Evolutionary conservation across 73 alveolate genomes (phyloP), one percentile per base, ranked within the genome.

Genomic region (Symbiodinium pilosum): DNA sequence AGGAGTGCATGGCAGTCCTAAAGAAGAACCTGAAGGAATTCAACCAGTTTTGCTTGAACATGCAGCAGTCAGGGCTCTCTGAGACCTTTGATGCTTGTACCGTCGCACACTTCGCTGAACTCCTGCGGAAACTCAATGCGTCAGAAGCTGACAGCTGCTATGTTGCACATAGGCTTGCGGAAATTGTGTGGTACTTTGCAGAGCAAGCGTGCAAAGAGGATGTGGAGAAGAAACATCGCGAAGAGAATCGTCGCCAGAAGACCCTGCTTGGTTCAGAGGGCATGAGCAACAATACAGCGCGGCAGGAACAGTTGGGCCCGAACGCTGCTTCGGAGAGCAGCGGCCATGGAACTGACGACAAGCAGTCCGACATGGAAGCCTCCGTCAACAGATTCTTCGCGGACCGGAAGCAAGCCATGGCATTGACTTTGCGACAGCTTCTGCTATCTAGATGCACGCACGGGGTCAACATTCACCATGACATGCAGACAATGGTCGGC

Each of bases 41-140:
- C 30, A 28, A 36, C 52, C 6, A 12, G 7, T 24, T 30, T 75
- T 75, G 87, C 41, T 9, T 6, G 21, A 24, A 75, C 11, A 9
- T 75, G 12, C 51, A n/a, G 6, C 52, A 75, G 47, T 24, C 14
- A 24, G 34, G 47, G 51, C 51, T 75, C 47, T 14, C 24, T 43
- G 87, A 32, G 47, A 75, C 87, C 21, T 75, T 75, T 26, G 87
- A 75, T 75, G 87, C 87, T 26, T 75, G 87, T 32, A 75, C 87
- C 3, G 34, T 75, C 51, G 42, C 87, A 5, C 41, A 30, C 21
- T 75, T 75, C 24, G 6, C 51, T n/a, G 41, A 75, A 32, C 51
- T 75, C 24, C 47, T 75, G 87, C 42, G 41, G 47, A 36, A 75
- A 3, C 6, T 41, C 18, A 36, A 6, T 6, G 51, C 87, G 3